These are phyloP conservation scores for Lasiodiplodia sp. DNA, from an alignment of 2,329 filamentous ascomycete species.

Conservation along the genomic window DNA sequence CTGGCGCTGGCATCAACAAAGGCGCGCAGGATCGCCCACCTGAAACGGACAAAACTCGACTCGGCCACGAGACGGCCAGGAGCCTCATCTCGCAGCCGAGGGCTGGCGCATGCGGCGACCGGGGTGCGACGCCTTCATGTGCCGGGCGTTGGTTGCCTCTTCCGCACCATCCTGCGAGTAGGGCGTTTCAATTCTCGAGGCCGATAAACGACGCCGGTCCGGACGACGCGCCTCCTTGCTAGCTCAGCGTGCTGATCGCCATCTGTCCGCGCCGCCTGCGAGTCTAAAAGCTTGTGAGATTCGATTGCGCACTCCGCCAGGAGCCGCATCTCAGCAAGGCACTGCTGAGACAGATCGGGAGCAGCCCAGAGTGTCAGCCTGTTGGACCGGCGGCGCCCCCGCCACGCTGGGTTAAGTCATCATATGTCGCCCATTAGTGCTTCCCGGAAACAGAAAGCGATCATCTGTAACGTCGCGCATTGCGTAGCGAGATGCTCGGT, in stretches of 20 bases:
- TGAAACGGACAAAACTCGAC: conserved; percentile 29
- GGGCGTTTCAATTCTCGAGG: conserved; percentile 25
- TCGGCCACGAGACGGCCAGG: conserved; percentile 23
- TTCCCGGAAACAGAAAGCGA: conserved; percentile 18
- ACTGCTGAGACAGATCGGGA: conserved; percentile 14
- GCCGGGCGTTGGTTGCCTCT: conserved; percentile 26
- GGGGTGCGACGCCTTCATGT: conserved; percentile 20
- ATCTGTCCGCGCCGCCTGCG: conserved; percentile 16
- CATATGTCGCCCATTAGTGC: conserved; percentile 19
- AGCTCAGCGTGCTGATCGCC: conserved; percentile 24
- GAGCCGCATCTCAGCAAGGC: conserved; percentile 23
- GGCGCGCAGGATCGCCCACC: conserved; percentile 27
- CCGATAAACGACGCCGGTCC: conserved; percentile 25
- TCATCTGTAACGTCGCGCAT: conserved; percentile 25
- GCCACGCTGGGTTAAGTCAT: conserved; percentile 11
- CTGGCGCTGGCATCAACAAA: conserved; percentile 18
- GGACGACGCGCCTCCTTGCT: conserved; percentile 24
- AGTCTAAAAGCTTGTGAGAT: conserved; percentile 26
- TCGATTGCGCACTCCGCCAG: conserved; percentile 5
- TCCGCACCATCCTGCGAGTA: conserved; percentile 22
- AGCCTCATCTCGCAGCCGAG: conserved; percentile 27
- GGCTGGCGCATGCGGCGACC: conserved; percentile 23
- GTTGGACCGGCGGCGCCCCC: conserved; percentile 7
- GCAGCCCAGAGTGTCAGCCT: conserved; percentile 14
- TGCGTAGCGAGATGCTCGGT: conserved; percentile 27